These are phyloP conservation scores for Penicillium sclerotiorum DNA, from an alignment of 2,329 filamentous ascomycete genomes.

Conservation along the genomic window DNA sequence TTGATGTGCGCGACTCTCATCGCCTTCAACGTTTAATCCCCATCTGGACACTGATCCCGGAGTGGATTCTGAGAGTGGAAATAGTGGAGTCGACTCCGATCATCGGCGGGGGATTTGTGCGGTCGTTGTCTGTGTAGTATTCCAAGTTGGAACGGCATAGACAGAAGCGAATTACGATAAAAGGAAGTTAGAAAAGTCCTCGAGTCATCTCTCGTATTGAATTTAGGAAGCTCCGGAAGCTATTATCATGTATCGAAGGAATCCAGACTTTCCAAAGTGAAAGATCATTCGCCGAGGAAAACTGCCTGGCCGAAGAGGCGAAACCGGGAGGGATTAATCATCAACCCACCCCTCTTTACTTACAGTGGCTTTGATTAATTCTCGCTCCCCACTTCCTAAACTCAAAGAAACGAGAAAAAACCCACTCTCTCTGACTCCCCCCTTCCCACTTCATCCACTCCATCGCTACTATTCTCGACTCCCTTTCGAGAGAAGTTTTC, in stretches of 20 bases:
- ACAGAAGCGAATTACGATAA: background rate
- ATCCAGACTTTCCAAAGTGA: too few relatives aligned
- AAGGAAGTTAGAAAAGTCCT: too few relatives aligned
- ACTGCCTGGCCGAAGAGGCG: background rate
- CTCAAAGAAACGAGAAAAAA: constrained; percentile 18
- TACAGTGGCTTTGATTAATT: background rate
- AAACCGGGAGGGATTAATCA: constrained; percentile 21
- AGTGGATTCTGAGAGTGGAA: constrained; percentile 11
- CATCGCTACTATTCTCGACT: background rate
- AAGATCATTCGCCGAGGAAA: too few relatives aligned
- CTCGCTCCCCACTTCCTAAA: constrained; percentile 17
- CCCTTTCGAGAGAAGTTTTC: background rate
- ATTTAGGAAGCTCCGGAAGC: too few relatives aligned
- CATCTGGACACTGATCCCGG: background rate
- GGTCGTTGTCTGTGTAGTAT: background rate
- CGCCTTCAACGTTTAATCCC: constrained; percentile 2
- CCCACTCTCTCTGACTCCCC: constrained; percentile 17
- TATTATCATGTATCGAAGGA: too few relatives aligned
- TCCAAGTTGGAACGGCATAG: background rate
- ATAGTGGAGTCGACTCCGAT: constrained; percentile 16
- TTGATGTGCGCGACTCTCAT: background rate
- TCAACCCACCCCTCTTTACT: constrained; percentile 9
- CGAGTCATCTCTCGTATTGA: too few relatives aligned
- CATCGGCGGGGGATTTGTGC: constrained; percentile 12
- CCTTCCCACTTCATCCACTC: constrained; percentile 3